Conservation (phyloP, 2,329 filamentous ascomycete genomes). For the Penicillium sp. region DNA sequence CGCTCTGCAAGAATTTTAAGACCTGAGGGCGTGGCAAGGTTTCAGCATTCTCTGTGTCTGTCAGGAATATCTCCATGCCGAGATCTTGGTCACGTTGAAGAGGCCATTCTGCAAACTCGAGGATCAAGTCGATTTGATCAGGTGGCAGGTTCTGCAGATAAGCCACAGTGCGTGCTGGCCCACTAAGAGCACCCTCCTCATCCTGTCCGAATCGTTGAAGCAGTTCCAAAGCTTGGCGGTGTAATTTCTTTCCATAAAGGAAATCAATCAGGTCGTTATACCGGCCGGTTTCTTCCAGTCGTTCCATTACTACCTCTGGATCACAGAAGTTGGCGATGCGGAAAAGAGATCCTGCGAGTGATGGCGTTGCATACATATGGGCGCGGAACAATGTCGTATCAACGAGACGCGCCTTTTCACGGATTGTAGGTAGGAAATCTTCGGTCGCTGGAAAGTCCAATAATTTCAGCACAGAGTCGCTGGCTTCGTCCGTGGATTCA, state of each 20-base stretch:
- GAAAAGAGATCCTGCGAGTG: conserved; percentile 84
- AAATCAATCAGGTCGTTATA: conserved; percentile 98
- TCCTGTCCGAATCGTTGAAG: conserved; percentile 76
- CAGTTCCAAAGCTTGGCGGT: conserved; percentile 80
- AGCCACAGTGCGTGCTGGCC: conserved; percentile 78
- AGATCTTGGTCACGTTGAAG: conserved; percentile 69
- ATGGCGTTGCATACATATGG: conserved; percentile 89
- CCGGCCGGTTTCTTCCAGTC: conserved; percentile 80
- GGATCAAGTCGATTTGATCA: conserved; percentile 83
- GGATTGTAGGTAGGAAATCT: conserved; percentile 70
- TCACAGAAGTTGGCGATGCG: conserved; percentile 97
- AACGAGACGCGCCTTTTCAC: conserved; percentile 76
- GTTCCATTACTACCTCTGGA: conserved; percentile 90
- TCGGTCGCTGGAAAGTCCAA: conserved; percentile 53
- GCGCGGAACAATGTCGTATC: conserved; percentile 93
- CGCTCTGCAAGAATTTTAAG: conserved; percentile 68
- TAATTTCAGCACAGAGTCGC: conserved; percentile 48
- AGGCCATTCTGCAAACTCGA: conserved; percentile 91
- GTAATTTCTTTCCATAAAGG: conserved; percentile 90
- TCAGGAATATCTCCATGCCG: conserved; percentile 90
- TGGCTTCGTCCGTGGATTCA: conserved; percentile 41
- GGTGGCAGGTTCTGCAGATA: conserved; percentile 90
- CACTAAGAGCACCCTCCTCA: conserved; percentile 61
- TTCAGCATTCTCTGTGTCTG: conserved; percentile 93
- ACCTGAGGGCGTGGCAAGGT: conserved; percentile 77